Conservation (phyloP, 2,329 filamentous ascomycete species). For the Aureobasidium leucospermi region DNA sequence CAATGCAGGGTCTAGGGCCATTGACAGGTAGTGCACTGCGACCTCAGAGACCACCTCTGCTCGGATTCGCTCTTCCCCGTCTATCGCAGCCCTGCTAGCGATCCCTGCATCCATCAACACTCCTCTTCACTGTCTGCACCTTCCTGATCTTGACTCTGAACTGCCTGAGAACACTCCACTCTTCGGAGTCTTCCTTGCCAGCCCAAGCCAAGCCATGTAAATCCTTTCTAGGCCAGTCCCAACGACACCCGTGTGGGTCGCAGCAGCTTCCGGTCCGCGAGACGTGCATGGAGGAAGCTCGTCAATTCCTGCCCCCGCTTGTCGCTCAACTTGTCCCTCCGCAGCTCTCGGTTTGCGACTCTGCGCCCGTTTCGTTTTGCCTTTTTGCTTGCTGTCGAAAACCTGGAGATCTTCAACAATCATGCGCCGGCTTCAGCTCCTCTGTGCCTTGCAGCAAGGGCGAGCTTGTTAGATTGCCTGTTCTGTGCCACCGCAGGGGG, state of each 20-base stretch:
- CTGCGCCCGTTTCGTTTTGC: background rate
- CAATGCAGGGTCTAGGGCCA: background rate
- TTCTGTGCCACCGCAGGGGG: background rate
- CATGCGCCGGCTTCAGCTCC: background rate
- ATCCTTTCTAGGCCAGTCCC: background rate
- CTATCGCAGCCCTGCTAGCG: background rate
- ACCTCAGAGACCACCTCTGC: background rate
- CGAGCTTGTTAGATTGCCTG: background rate
- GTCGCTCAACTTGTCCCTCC: background rate
- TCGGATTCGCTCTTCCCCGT: background rate
- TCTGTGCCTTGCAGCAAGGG: background rate
- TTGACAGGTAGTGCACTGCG: background rate
- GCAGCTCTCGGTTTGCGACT: background rate
- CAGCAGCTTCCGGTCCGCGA: background rate
- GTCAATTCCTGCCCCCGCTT: conserved; percentile 4
- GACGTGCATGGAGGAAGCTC: background rate
- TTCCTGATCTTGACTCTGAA: background rate
- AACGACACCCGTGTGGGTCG: background rate
- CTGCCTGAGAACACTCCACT: background rate
- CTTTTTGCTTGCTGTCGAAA: background rate
- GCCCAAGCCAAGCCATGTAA: conserved; percentile 1
- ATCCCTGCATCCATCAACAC: too few relatives aligned
- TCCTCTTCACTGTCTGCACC: background rate
- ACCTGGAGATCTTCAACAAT: background rate
- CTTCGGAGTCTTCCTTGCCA: background rate